Percentiles rank a stretch among this genome's conserved stretches.
Evolutionary conservation across 2,329 filamentous ascomycete genomes (phyloP).

Genomic region (Alternaria arborescens): DNA sequence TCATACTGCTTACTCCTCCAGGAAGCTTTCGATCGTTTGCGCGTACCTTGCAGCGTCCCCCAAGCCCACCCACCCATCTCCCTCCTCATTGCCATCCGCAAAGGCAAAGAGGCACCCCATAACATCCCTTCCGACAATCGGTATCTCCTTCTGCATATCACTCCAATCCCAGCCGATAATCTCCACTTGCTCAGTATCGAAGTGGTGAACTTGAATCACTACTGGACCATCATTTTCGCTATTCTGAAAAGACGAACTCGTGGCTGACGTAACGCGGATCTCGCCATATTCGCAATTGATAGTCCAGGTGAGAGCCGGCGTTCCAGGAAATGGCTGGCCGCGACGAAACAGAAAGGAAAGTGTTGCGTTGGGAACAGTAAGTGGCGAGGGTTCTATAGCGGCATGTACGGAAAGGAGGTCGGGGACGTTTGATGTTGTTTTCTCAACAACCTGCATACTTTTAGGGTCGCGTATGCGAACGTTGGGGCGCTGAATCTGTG

Average conservation of each 20-base stretch:
- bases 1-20: not conserved
- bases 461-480: not conserved
- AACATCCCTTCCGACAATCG: constrained; percentile 29
- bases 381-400: not conserved
- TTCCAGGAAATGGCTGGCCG: constrained; percentile 26
- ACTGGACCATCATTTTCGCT: constrained; percentile 45
- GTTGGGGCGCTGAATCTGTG: constrained; percentile 14
- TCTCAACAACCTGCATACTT: not conserved
- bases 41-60: constrained; percentile 32
- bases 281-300: constrained; percentile 33
- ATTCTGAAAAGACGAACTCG: constrained; percentile 26
- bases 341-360: constrained; percentile 22
- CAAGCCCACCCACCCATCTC: constrained; percentile 38
- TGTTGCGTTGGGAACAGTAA: constrained; percentile 13
- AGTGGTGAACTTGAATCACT: constrained; percentile 62
- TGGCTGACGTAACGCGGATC: constrained; percentile 32
- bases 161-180: constrained; percentile 56
- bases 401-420: constrained; percentile 57
- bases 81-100: constrained; percentile 28
- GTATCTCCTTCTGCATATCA: constrained; percentile 43
- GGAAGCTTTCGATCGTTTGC: not conserved
- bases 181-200: constrained; percentile 57
- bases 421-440: constrained; percentile 50
- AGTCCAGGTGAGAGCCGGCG: constrained; percentile 19
- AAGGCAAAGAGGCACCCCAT: constrained; percentile 30